phyloP scores from a whole-genome alignment of 306 rosid species.

The Macrotyloma uniflorum region DNA sequence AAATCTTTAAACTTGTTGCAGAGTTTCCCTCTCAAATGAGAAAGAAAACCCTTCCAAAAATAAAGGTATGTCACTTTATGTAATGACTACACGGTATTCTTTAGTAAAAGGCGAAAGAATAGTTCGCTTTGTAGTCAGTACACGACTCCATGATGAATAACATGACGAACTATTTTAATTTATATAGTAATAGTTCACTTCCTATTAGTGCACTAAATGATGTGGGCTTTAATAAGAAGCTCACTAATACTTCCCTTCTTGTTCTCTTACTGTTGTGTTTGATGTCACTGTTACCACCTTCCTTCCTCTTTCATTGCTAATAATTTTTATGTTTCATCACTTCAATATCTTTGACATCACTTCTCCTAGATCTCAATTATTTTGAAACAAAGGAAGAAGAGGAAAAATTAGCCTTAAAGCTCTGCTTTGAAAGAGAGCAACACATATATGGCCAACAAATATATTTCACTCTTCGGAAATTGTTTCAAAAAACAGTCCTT shows the following conservation, averaged over 20 bases:
- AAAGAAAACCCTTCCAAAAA: no score
- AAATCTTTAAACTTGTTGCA: no score
- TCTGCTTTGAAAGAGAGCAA: background rate
- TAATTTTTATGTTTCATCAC: background rate
- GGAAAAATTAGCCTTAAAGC: background rate
- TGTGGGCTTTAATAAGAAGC: no score
- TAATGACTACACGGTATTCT: slow-evolving; percentile 43
- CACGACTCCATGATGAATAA: no score
- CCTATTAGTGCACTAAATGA: no score
- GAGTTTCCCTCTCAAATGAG: no score
- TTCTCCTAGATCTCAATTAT: background rate
- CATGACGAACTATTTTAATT: no score
- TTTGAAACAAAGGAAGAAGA: background rate
- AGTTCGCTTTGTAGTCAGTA: slow-evolving; percentile 41
- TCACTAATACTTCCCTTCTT: background rate
- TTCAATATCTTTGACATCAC: background rate
- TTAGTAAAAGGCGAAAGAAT: slow-evolving; percentile 57
- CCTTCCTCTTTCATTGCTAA: background rate
- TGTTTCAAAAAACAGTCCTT: background rate
- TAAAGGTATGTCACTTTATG: no score
- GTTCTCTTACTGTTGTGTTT: background rate
- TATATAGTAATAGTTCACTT: no score
- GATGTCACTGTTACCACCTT: background rate
- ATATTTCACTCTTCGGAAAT: background rate
- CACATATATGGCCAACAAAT: background rate